Evolutionary conservation across 768 basidiomycete species (phyloP), one percentile per base, ranked within the genome.

Genomic region (Crucibulum laeve): DNA sequence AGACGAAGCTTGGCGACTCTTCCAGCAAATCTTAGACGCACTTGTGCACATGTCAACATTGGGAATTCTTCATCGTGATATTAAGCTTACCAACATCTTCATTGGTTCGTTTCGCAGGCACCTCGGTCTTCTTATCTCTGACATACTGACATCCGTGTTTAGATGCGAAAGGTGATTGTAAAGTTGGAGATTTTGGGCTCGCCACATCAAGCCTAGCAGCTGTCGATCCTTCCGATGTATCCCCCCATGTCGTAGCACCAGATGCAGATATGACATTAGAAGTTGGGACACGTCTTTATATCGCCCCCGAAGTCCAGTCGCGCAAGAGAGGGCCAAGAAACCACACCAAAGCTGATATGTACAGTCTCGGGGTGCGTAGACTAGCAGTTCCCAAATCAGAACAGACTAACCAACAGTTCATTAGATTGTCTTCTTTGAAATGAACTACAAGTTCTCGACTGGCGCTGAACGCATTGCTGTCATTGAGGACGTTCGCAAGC

Each of bases 371-470:
- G 18, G 91, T 91, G 57, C 40, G 82, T 70, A 6, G 8, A 11
- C 17, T 33, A 25, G 7, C 15, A 5, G 17, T n/a, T 21, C 15
- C 44, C 17, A 33, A 15, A 13, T 11, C 13, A 22, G 14, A 42
- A 2, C 25, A 22, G 15, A 32, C 17, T 49, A 17, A 43, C 38
- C 4, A 43, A 33, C 3, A 44, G 34, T 21, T 28, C 46, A 17
- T n/a, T 48, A 93, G 90, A 83, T 97, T 51, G 93, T 96, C 11
- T 96, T 96, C 64, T 96, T 97, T 55, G 94, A 97, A 67, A 95
- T 96, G 92, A 93, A 91, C 60, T 90, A 84, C 62, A 55, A 68
- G 14, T 91, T 96, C 64, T 68, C 77, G 8, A 96, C 93, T 0
- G 82, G 79, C 1, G 75, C 87, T 15, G 93, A 97, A 56, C 81